Conservation (phyloP, 75 land plant genomes). For the Larix kaempferi region DNA sequence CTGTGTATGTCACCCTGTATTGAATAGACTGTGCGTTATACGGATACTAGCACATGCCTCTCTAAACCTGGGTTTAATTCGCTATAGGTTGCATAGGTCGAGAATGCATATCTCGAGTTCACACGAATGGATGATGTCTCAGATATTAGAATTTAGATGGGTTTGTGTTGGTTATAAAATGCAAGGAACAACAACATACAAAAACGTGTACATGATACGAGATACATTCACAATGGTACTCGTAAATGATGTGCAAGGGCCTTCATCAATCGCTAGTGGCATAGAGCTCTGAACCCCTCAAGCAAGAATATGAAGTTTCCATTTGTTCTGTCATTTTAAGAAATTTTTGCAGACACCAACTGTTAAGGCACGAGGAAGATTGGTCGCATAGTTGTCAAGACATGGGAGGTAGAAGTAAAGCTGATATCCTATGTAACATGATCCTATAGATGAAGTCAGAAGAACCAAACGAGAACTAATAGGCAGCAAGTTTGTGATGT, state of each 20-base stretch:
- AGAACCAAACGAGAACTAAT: conserved; percentile 62
- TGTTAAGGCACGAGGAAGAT: no score
- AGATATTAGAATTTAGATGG: no score
- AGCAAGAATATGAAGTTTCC: conserved; percentile 1
- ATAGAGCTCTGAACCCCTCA: conserved; percentile 59
- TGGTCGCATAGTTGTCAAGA: no score
- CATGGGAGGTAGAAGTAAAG: conserved; percentile 19
- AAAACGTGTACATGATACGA: not conserved
- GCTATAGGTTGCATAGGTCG: no score
- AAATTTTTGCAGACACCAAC: not conserved
- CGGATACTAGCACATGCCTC: no score
- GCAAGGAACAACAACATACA: not conserved
- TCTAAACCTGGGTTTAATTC: no score
- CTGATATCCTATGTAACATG: conserved; percentile 65
- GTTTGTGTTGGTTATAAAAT: not conserved
- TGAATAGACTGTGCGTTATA: no score
- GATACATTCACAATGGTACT: conserved; percentile 65
- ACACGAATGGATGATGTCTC: no score
- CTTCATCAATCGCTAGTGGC: conserved; percentile 67
- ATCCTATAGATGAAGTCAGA: conserved; percentile 56
- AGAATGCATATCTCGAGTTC: no score
- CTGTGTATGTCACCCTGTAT: no score
- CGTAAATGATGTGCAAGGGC: conserved; percentile 70
- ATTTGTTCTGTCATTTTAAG: not conserved
- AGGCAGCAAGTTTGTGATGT: conserved; percentile 44